These are phyloP conservation scores for Mitragyna speciosa DNA, from an alignment of 257 asterid species.

Conservation along the genomic window DNA sequence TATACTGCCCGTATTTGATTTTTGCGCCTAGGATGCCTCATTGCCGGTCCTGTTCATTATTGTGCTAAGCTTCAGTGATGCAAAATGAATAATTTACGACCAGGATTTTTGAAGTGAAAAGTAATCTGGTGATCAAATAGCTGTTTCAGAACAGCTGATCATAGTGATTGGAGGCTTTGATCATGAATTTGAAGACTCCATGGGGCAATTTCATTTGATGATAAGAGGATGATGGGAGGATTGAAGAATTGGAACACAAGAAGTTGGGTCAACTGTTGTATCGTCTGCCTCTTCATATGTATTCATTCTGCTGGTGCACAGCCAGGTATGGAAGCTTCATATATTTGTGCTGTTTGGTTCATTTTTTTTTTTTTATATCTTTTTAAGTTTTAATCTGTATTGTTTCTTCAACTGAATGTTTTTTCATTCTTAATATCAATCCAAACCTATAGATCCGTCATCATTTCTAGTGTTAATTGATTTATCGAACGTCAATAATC, in stretches of 20 bases:
- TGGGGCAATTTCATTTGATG: slow-evolving; percentile 40
- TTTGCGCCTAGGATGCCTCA: slow-evolving; percentile 25
- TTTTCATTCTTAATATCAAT: background rate
- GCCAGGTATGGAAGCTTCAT: slow-evolving; percentile 48
- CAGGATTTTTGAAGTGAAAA: background rate
- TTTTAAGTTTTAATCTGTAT: background rate
- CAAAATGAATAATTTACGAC: slow-evolving; percentile 5
- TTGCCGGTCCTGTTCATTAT: background rate
- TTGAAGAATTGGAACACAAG: slow-evolving; percentile 33
- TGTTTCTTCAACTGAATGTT: background rate
- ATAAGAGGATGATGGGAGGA: slow-evolving; percentile 58
- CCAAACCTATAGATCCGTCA: too few species aligned
- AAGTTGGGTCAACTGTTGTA: slow-evolving; percentile 30
- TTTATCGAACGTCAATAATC: background rate
- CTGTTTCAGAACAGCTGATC: background rate
- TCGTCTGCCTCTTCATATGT: slow-evolving; percentile 36
- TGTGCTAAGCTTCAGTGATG: background rate
- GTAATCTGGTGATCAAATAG: background rate
- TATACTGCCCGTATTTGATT: slow-evolving; percentile 20
- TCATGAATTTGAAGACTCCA: slow-evolving; percentile 35
- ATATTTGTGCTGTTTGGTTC: slow-evolving; percentile 6
- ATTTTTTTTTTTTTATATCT: background rate
- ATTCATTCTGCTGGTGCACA: slow-evolving; percentile 45
- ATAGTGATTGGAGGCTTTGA: slow-evolving; percentile 1
- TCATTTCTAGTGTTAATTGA: background rate